phyloP scores from a whole-genome alignment of 768 basidiomycete genomes.

The Paxillus involutus region DNA sequence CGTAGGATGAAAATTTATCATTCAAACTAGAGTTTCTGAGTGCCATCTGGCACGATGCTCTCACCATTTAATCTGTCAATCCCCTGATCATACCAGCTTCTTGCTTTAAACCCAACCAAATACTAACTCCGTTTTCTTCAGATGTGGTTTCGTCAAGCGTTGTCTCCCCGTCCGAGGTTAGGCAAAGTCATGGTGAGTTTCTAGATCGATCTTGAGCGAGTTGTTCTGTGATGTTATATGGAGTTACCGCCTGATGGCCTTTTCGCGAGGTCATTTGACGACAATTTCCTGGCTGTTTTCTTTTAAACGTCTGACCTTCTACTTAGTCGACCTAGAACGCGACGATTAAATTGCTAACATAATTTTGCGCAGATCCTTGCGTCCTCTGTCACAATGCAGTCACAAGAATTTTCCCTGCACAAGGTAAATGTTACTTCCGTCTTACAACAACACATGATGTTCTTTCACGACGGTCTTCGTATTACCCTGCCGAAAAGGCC shows the following conservation, averaged over 20 bases:
- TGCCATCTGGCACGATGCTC: conserved; percentile 66
- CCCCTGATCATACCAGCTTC: conserved; percentile 49
- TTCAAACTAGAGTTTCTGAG: conserved; percentile 97
- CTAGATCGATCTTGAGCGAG: not conserved
- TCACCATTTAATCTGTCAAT: conserved; percentile 54
- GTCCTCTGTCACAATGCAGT: not conserved
- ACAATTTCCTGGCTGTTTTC: conserved; percentile 81
- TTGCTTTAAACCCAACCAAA: not conserved
- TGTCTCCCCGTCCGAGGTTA: not conserved
- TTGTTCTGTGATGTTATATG: conserved; percentile 38
- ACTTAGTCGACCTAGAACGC: not conserved
- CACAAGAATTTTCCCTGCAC: too few relatives aligned
- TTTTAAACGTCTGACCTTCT: conserved; percentile 49
- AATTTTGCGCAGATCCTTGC: not conserved
- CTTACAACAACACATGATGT: conserved; percentile 14
- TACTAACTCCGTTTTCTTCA: conserved; percentile 4
- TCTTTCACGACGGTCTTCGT: conserved; percentile 89
- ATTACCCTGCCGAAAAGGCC: conserved; percentile 83
- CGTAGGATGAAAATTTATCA: conserved; percentile 56
- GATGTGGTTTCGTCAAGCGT: not conserved
- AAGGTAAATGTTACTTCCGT: conserved; percentile 9
- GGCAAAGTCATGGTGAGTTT: conserved; percentile 2
- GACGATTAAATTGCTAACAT: conserved; percentile 2
- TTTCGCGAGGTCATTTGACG: conserved; percentile 51
- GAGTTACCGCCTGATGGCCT: conserved; percentile 84